phyloP scores from a whole-genome alignment of 2,329 filamentous ascomycete species.

The Ceratocystis alfenasii region DNA sequence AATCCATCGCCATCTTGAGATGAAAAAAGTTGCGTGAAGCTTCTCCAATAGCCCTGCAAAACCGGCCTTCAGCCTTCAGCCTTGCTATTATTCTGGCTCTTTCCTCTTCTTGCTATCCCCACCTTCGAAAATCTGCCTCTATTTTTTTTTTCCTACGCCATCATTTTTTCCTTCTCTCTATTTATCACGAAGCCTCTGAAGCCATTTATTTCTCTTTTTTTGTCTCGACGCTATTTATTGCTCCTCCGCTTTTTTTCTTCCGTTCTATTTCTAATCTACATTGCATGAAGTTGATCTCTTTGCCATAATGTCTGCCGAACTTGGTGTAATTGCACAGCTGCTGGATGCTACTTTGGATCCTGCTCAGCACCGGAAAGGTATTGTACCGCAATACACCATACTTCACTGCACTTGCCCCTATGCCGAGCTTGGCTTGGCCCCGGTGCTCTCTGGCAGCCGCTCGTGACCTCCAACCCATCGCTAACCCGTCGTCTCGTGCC shows the following conservation, averaged over 20 bases:
- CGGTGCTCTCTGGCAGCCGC: background rate
- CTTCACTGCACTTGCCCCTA: conserved; percentile 20
- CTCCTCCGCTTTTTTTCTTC: background rate
- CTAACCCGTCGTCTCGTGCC: background rate
- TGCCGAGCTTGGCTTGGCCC: background rate
- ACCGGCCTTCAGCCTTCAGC: conserved; percentile 19
- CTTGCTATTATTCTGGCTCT: background rate
- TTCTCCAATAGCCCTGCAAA: background rate
- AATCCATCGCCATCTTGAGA: conserved; percentile 16
- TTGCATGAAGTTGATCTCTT: conserved; percentile 10
- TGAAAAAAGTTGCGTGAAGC: conserved; percentile 10
- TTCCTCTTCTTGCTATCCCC: conserved; percentile 6
- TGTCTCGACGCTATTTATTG: background rate
- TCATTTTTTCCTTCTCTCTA: conserved; percentile 5
- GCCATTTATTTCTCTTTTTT: conserved; percentile 5
- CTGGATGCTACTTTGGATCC: conserved; percentile 86
- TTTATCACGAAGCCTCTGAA: conserved; percentile 13
- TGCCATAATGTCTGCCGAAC: conserved; percentile 43
- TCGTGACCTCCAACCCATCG: background rate
- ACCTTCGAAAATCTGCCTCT: conserved; percentile 10
- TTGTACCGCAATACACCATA: conserved; percentile 25
- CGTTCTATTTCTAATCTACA: conserved; percentile 16
- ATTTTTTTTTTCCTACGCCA: conserved; percentile 6
- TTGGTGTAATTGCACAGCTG: conserved; percentile 60
- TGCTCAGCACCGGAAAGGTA: conserved; percentile 77